Base-by-base conservation (phyloP, 2,329 filamentous ascomycete species). In the Neodidymelliopsis sp. region DNA sequence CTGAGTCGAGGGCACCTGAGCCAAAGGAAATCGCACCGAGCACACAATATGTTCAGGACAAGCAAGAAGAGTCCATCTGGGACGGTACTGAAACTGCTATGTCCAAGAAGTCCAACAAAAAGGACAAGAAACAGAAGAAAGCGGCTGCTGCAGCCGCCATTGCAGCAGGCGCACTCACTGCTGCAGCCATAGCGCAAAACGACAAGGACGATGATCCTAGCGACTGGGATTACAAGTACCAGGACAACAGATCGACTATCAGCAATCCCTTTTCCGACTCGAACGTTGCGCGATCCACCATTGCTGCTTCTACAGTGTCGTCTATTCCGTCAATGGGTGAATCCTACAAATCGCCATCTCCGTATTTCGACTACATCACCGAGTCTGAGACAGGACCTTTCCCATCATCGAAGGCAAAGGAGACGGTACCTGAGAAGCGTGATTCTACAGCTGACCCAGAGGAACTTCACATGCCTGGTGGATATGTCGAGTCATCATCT, bases 391-490 rank as follows among this genome's bases (percentile, higher is more conserved):
- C 64, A 7, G 66, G 62, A n/a, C 42, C 43, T 16, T 8, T 23
- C 16, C 38, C 46, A 13, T 23, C 46, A n/a, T 41, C 53, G 5
- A 50, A 44, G 2, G 33, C 51, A 10, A 69, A 58, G 51, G 67
- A 57, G 43, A 59, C 48, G 19, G 72, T 70, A 13, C 74, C 74
- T 53, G 67, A 77, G 12, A 69, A 70, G 51, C 59, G 57, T 46
- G 59, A 71, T 56, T 35, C 60, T 53, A 55, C 60, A 42, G 75
- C 77, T 13, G 85, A 86, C 3, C 81, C 84, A 3, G 85, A 86
- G 60, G 81, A 82, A 11, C 65, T 77, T 31, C 79, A 82, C 47
- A 82, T 87, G 69, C 85, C 87, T 18, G 87, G 87, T 15, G 75
- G 80, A 8, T 91, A 88, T 53, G 69, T 77, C 30, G 75, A 77